phyloP scores from a whole-genome alignment of 164 flowering plant species.

The Taxillus chinensis region DNA sequence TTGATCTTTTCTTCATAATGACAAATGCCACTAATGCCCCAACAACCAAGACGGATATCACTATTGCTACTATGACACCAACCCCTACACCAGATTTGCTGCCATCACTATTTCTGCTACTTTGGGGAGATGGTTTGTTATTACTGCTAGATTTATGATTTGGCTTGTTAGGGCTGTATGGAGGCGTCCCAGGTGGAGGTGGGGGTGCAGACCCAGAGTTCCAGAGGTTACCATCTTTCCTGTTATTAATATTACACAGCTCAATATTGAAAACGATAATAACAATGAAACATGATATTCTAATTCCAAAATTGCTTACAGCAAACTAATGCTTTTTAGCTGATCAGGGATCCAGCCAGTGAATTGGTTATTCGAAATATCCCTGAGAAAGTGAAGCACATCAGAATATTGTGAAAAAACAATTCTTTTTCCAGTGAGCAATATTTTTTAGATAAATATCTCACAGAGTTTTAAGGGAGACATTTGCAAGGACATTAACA shows the following conservation, averaged over 20 bases:
- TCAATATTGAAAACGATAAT: neutral
- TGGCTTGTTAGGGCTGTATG: slow-evolving; percentile 25
- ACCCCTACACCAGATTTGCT: slow-evolving; percentile 71
- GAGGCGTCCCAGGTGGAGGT: slow-evolving; percentile 84
- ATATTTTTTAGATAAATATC: slow-evolving; percentile 17
- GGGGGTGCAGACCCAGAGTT: slow-evolving; percentile 81
- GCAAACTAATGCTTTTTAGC: slow-evolving; percentile 50
- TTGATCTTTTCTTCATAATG: slow-evolving; percentile 60
- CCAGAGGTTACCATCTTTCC: slow-evolving; percentile 59
- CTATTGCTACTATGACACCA: slow-evolving; percentile 80
- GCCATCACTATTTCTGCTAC: slow-evolving; percentile 19
- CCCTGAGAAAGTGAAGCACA: slow-evolving; percentile 27
- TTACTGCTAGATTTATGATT: slow-evolving; percentile 30
- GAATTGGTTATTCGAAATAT: slow-evolving; percentile 70
- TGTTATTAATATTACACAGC: slow-evolving; percentile 19
- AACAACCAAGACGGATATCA: slow-evolving; percentile 60
- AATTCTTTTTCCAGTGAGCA: neutral
- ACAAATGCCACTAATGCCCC: slow-evolving; percentile 68
- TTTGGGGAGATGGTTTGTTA: slow-evolving; percentile 24
- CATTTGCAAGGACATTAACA: slow-evolving; percentile 70
- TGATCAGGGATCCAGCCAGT: slow-evolving; percentile 77
- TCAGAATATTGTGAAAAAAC: neutral
- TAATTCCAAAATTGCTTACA: slow-evolving; percentile 36
- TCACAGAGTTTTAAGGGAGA: slow-evolving; percentile 74
- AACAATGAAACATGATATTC: neutral